These are phyloP conservation scores for Sporisorium scitamineum DNA, from an alignment of 1,284 basidiomycete genomes.

Conservation along the genomic window DNA sequence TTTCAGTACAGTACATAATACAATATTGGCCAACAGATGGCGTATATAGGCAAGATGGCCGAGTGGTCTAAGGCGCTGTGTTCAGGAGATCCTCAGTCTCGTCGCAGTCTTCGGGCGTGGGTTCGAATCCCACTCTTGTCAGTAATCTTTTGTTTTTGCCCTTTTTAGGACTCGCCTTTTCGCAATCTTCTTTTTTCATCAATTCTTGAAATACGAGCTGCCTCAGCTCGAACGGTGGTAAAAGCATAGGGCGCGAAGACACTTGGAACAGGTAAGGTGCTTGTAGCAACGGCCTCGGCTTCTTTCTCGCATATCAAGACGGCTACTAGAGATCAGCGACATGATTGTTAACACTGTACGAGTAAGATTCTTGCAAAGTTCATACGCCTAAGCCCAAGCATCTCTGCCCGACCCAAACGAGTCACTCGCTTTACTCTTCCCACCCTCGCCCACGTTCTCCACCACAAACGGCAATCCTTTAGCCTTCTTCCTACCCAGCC, in stretches of 20 bases:
- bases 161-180: slow-evolving; percentile 5
- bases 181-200: slow-evolving; percentile 3
- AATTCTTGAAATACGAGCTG: too few relatives aligned
- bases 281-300: too few relatives aligned
- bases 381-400: slow-evolving; percentile 43
- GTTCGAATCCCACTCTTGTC: slow-evolving; percentile 69
- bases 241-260: too few relatives aligned
- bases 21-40: fast-evolving
- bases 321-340: too few relatives aligned
- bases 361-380: too few relatives aligned
- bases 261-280: too few relatives aligned
- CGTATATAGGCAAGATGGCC: slow-evolving; percentile 65
- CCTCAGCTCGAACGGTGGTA: too few relatives aligned
- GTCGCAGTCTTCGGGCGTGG: slow-evolving; percentile 66
- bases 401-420: slow-evolving; percentile 29
- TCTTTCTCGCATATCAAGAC: too few relatives aligned
- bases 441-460: neutral
- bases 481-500: slow-evolving; percentile 18
- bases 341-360: too few relatives aligned
- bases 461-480: slow-evolving; percentile 24
- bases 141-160: slow-evolving; percentile 28
- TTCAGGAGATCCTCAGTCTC: slow-evolving; percentile 44
- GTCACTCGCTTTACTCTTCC: neutral
- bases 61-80: slow-evolving; percentile 68
- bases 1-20: neutral